Percentiles rank a stretch among this genome's conserved stretches.
phyloP scores from a whole-genome alignment of 2,329 filamentous ascomycete genomes.

The Cladophialophora carrionii region DNA sequence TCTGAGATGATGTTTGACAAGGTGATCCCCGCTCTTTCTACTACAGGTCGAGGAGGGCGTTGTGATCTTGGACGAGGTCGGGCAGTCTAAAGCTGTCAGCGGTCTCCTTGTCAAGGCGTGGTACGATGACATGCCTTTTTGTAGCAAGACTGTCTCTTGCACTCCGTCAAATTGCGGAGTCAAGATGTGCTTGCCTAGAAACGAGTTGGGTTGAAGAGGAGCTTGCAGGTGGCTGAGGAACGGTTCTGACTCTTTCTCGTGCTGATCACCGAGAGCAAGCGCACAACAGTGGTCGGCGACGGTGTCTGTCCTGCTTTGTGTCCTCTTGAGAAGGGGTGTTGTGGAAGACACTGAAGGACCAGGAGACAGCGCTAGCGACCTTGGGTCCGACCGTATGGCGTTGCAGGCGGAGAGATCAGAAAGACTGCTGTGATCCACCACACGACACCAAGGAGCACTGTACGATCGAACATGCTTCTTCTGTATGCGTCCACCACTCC shows the following conservation, averaged over 20 bases:
- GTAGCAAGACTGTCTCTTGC: not conserved
- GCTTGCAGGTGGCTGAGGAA: not conserved
- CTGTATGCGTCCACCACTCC: not conserved
- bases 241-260: not conserved
- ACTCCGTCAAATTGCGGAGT: not conserved
- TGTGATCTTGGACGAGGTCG: not conserved
- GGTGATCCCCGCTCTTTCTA: not conserved
- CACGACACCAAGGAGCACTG: constrained; percentile 13
- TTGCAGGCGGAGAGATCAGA: not conserved
- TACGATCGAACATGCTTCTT: constrained; percentile 12
- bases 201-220: constrained; percentile 5
- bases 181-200: not conserved
- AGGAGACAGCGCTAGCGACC: constrained; percentile 5
- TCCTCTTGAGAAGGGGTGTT: constrained; percentile 22
- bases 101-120: not conserved
- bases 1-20: not conserved
- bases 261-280: not conserved
- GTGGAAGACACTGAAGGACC: constrained; percentile 14
- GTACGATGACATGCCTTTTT: not conserved
- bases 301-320: constrained; percentile 5
- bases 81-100: constrained; percentile 3
- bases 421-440: not conserved
- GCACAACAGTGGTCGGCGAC: not conserved
- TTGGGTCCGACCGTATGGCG: constrained; percentile 14
- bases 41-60: not conserved